Evolutionary conservation across 257 asterid genomes (phyloP), one percentile per base, ranked within the genome.

Genomic region (Salvia hispanica): DNA sequence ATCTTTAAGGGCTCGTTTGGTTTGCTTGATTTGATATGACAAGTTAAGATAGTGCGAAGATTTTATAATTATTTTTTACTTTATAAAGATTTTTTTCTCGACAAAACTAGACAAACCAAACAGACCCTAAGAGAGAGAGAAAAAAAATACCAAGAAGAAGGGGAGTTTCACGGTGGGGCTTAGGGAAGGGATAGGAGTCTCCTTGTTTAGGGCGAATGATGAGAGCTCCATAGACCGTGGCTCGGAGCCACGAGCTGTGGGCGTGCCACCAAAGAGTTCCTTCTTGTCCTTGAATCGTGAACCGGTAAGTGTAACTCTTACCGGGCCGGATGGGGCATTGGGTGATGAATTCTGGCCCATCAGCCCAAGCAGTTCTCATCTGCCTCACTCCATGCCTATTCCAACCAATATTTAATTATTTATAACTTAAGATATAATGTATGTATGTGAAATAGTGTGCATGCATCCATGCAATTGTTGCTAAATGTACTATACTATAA

Each of bases 261-360:
- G 98, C 98, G 58, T 91, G 98, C 98, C 98, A 91, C 97, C 97
- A 91, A 0, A 91, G 85, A 0, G 97, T 91, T 28, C 97, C 97
- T 81, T 86, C 95, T 34, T 91, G 98, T n/a, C 90, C 98, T 77
- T 84, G 82, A 39, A 91, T 88, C 0, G 90, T 85, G 69, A 91
- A 91, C 3, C 95, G 75, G 72, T 91, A 91, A 0, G 90, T 91
- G 72, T 88, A 91, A 58, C 90, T 91, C 25, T 66, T 76, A 51
- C 95, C 98, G 0, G 98, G 96, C 74, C 87, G 78, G 13, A 91
- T 85, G 0, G 98, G 98, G 74, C 98, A 91, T 58, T 91, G 98
- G 13, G 96, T 91, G 61, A 91, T 71, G 50, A 88, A 91, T 40
- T 87, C 96, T 0, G 98, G 98, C 43, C 98, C 98, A 67, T 91